phyloP scores from a whole-genome alignment of 768 basidiomycete genomes.

The Amanita polypyramis region DNA sequence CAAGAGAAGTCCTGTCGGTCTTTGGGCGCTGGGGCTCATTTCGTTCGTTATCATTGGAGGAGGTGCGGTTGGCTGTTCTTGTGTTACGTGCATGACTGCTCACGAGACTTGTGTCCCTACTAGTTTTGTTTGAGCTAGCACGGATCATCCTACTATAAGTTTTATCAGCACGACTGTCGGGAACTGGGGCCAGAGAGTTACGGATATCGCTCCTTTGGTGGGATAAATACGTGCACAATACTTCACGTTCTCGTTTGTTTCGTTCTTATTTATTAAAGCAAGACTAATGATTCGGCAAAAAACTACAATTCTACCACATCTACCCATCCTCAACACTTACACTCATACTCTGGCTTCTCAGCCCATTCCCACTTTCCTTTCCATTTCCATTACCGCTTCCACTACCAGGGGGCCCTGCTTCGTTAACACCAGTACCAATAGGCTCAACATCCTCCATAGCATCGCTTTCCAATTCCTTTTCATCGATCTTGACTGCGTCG shows the following conservation, averaged over 20 bases:
- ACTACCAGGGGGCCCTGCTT: conserved; percentile 10
- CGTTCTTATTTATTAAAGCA: background rate
- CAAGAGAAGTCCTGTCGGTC: conserved; percentile 65
- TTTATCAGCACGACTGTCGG: background rate
- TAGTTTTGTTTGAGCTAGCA: conserved; percentile 59
- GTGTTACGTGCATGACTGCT: background rate
- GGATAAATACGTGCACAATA: background rate
- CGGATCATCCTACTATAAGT: conserved; percentile 8
- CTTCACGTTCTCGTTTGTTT: background rate
- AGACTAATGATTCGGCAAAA: background rate
- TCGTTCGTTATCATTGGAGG: conserved; percentile 75
- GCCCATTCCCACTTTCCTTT: conserved; percentile 21
- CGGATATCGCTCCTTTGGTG: background rate
- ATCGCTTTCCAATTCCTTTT: conserved; percentile 76
- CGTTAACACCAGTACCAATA: conserved; percentile 15
- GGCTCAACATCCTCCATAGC: conserved; percentile 68
- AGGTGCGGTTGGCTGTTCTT: conserved; percentile 33
- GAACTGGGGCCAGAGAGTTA: no score
- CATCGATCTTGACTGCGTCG: conserved; percentile 76
- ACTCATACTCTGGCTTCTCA: conserved; percentile 51
- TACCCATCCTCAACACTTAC: conserved; percentile 45
- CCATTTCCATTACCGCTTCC: conserved; percentile 21
- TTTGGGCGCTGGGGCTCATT: conserved; percentile 66
- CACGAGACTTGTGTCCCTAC: background rate
- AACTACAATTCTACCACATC: conserved; percentile 20